phyloP scores from a whole-genome alignment of 495 filamentous ascomycete species.

The Podospora bellae-mahoneyi region DNA sequence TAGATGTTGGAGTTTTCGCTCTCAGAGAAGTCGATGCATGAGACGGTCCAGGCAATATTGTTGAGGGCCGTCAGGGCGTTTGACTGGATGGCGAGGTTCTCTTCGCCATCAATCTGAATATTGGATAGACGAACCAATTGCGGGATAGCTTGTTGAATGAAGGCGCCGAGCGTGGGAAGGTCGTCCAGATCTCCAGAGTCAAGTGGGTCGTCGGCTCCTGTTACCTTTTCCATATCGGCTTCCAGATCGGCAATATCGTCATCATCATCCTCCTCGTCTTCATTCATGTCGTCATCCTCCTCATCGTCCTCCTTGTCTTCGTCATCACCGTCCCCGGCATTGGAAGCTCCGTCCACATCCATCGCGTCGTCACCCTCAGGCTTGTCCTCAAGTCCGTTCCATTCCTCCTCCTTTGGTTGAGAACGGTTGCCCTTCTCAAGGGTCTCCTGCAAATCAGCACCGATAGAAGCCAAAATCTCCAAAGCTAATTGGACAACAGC shows the following conservation, averaged over 20 bases:
- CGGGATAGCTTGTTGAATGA: conserved; percentile 50
- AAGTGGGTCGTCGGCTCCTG: conserved; percentile 43
- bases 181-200: conserved; percentile 39
- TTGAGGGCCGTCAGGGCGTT: conserved; percentile 53
- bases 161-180: conserved; percentile 44
- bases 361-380: conserved; percentile 25
- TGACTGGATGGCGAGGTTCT: conserved; percentile 37
- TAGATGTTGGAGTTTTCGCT: conserved; percentile 41
- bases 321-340: conserved; percentile 33
- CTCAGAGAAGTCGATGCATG: conserved; percentile 46
- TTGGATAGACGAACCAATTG: conserved; percentile 44
- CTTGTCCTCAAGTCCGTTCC: conserved; percentile 34
- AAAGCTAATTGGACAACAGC: conserved; percentile 49
- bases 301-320: conserved; percentile 35
- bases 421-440: conserved; percentile 38
- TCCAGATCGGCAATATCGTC: conserved; percentile 53
- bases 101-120: conserved; percentile 21
- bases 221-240: conserved; percentile 57
- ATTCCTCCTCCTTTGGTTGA: conserved; percentile 22
- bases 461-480: conserved; percentile 58
- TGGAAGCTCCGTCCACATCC: conserved; percentile 31
- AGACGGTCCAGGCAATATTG: conserved; percentile 60
- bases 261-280: conserved; percentile 34
- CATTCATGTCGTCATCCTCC: conserved; percentile 32
- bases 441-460: conserved; percentile 49